Conservation (phyloP, 2,329 filamentous ascomycete species). For the Colletotrichum australisinense region DNA sequence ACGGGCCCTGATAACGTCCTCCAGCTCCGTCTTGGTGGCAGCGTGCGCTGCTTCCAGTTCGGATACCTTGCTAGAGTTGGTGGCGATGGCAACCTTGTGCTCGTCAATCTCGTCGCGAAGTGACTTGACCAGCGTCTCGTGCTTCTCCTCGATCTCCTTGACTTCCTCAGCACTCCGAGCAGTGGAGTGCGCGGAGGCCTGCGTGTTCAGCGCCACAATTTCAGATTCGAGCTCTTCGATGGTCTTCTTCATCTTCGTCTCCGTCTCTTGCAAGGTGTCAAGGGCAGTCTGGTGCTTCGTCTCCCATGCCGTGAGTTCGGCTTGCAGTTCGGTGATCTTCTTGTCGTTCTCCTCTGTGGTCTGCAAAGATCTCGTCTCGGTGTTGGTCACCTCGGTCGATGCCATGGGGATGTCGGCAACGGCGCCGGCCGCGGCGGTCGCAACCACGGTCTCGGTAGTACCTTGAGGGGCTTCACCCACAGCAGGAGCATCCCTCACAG, state of each 20-base stretch:
- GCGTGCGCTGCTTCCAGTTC: constrained; percentile 80
- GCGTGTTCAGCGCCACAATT: constrained; percentile 64
- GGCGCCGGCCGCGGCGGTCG: constrained; percentile 24
- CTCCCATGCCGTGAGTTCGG: constrained; percentile 81
- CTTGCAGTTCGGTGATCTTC: constrained; percentile 74
- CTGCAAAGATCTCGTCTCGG: constrained; percentile 44
- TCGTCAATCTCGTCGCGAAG: constrained; percentile 83
- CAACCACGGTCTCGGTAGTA: constrained; percentile 18
- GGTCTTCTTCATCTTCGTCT: constrained; percentile 77
- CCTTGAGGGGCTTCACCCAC: constrained; percentile 21
- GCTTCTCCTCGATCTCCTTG: constrained; percentile 62
- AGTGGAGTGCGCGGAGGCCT: constrained; percentile 55
- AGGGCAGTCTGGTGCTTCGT: constrained; percentile 78
- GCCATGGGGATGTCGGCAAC: constrained; percentile 33
- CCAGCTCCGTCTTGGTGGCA: constrained; percentile 74
- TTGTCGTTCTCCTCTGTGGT: constrained; percentile 58
- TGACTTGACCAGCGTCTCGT: constrained; percentile 68
- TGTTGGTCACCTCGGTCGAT: constrained; percentile 40
- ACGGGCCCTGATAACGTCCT: constrained; percentile 71
- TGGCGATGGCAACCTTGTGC: constrained; percentile 79
- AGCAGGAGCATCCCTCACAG: constrained; percentile 48
- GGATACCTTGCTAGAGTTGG: constrained; percentile 75
- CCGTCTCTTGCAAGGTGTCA: constrained; percentile 76
- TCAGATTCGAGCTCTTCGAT: constrained; percentile 78
- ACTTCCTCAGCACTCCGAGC: constrained; percentile 55